These are phyloP conservation scores for Curvularia lunata DNA, from an alignment of 2,329 filamentous ascomycete genomes.

Conservation along the genomic window DNA sequence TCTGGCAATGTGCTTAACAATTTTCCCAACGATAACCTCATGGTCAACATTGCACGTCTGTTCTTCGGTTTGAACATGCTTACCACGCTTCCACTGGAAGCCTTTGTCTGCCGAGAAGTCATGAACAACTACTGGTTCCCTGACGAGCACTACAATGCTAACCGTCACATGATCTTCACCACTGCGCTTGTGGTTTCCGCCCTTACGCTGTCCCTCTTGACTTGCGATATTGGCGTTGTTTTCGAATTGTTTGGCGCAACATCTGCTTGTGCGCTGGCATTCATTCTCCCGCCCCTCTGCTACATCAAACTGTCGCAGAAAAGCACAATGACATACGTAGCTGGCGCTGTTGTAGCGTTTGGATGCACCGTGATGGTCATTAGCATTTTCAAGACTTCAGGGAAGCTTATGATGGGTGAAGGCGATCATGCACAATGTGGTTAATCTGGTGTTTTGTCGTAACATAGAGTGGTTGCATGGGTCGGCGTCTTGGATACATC, in stretches of 20 bases:
- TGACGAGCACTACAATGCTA: constrained; percentile 77
- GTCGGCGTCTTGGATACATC: constrained; percentile 16
- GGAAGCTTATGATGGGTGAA: constrained; percentile 34
- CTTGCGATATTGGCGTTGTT: constrained; percentile 90
- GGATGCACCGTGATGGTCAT: constrained; percentile 81
- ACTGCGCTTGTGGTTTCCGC: constrained; percentile 79
- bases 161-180: constrained; percentile 85
- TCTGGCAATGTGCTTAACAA: constrained; percentile 98
- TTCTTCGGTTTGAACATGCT: constrained; percentile 99
- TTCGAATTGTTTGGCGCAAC: constrained; percentile 97
- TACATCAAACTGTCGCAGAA: constrained; percentile 91
- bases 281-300: constrained; percentile 92
- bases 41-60: constrained; percentile 93
- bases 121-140: constrained; percentile 86
- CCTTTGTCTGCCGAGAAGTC: constrained; percentile 95
- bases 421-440: constrained; percentile 34
- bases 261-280: constrained; percentile 90
- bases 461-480: constrained; percentile 27
- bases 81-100: constrained; percentile 92
- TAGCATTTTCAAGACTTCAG: constrained; percentile 41
- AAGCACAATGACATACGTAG: constrained; percentile 75
- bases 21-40: constrained; percentile 85
- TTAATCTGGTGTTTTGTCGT: constrained; percentile 28
- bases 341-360: constrained; percentile 75
- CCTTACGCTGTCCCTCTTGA: constrained; percentile 78